Percentiles rank a stretch among this genome's conserved stretches.
Conservation (phyloP, 495 filamentous ascomycete genomes). For the Neurospora intermedia region DNA sequence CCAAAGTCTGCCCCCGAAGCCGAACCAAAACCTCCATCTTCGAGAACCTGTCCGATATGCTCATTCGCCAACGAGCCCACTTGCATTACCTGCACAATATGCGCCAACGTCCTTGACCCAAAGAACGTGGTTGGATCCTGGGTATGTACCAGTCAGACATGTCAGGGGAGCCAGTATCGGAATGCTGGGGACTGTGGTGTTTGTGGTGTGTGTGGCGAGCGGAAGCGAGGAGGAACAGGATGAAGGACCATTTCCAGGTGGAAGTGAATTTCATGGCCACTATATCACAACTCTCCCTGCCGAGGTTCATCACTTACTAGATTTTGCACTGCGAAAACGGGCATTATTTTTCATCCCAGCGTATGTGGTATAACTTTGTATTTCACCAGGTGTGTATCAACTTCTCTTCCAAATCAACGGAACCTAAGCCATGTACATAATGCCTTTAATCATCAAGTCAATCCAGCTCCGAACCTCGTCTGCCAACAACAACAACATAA, state of each 20-base stretch:
- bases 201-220: conserved; percentile 55
- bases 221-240: conserved; percentile 8
- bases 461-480: background rate
- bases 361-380: background rate
- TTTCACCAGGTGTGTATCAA: too few species aligned
- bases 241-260: background rate
- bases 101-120: conserved; percentile 52
- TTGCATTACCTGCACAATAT: conserved; percentile 49
- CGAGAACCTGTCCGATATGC: conserved; percentile 45
- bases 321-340: background rate
- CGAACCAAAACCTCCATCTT: background rate
- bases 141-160: conserved; percentile 46
- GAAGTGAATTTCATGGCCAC: background rate
- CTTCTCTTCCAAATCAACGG: background rate
- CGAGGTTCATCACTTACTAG: background rate
- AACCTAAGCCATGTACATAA: background rate
- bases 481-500: background rate
- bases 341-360: background rate
- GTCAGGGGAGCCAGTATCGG: conserved; percentile 43
- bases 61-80: conserved; percentile 44
- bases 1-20: background rate
- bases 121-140: conserved; percentile 40
- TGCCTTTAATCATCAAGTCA: background rate
- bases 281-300: background rate
- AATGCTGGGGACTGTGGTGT: conserved; percentile 55